A percentile compares a stretch with the other conserved stretches of the same genome.
phyloP scores from a whole-genome alignment of 306 rosid genomes.

The Cicer chorassanicum region DNA sequence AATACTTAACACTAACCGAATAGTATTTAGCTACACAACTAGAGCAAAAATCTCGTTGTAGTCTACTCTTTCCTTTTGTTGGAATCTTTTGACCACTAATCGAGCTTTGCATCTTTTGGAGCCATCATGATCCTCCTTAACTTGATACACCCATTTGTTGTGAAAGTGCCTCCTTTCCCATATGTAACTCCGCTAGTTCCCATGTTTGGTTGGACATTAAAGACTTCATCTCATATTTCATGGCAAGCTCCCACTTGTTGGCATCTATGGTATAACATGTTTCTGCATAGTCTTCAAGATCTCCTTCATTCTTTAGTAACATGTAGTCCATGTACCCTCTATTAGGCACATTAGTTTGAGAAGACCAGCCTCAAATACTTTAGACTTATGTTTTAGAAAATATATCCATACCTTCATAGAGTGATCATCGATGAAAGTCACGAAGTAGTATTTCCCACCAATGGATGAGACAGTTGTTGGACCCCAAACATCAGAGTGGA shows the following conservation, averaged over 20 bases:
- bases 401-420: no score
- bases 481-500: background rate
- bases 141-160: no score
- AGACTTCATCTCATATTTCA: conserved; percentile 12
- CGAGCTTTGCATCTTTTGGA: background rate
- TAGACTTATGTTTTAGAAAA: no score
- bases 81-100: background rate
- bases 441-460: no score
- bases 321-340: background rate
- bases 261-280: background rate
- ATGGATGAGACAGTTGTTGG: no score
- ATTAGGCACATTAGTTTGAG: background rate
- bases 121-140: no score
- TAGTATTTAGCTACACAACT: background rate
- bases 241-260: background rate
- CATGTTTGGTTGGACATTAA: conserved; percentile 1
- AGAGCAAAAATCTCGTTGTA: background rate
- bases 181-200: background rate
- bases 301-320: background rate
- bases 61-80: background rate
- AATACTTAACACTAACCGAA: background rate
- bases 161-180: background rate
- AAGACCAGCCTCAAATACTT: background rate
- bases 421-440: no score
- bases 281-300: background rate